Evolutionary conservation across 768 basidiomycete species (phyloP).

Genomic region (Heimioporus sp.): DNA sequence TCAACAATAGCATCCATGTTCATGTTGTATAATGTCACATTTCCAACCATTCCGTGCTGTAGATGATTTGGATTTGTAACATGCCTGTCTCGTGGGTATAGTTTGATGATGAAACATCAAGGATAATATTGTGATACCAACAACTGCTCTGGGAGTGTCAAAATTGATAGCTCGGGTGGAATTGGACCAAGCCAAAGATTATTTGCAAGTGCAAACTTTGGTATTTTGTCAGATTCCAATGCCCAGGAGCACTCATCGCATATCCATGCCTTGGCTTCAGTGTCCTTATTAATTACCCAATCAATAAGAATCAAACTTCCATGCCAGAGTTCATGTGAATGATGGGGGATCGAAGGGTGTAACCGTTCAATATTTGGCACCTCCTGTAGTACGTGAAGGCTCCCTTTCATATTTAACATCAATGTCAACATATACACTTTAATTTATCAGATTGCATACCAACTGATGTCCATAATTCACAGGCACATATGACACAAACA

Average conservation of each 20-base stretch:
- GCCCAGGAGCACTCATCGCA: neutral
- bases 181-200: slow-evolving; percentile 38
- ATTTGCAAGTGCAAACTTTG: slow-evolving; percentile 33
- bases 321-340: neutral
- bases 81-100: slow-evolving; percentile 26
- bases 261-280: neutral
- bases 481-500: neutral
- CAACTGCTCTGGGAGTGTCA: slow-evolving; percentile 36
- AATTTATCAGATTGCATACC: neutral
- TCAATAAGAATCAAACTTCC: neutral
- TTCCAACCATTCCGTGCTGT: slow-evolving; percentile 29
- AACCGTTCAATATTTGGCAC: neutral
- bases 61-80: neutral
- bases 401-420: neutral
- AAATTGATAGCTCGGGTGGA: slow-evolving; percentile 22
- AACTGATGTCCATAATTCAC: neutral
- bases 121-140: slow-evolving; percentile 34
- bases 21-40: slow-evolving; percentile 32
- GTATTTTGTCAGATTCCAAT: neutral
- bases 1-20: slow-evolving; percentile 18
- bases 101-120: slow-evolving; percentile 34
- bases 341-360: neutral
- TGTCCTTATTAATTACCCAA: neutral
- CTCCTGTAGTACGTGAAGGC: neutral
- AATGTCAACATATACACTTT: neutral